Conservation (phyloP, 2,329 filamentous ascomycete species). For the Ustulina deusta region DNA sequence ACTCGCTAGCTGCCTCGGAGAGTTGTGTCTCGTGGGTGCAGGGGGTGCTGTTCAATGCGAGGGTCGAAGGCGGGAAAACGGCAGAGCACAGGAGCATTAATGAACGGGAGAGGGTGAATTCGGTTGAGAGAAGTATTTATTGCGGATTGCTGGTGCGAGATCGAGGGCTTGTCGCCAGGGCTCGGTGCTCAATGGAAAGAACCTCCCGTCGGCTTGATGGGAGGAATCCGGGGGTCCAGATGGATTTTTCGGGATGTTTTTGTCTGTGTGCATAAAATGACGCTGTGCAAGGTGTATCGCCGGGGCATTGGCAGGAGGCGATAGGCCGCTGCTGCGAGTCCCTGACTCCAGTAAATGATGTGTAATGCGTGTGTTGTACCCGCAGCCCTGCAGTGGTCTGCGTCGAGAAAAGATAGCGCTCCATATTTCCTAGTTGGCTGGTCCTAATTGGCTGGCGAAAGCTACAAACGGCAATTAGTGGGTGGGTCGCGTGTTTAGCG, state of each 20-base stretch:
- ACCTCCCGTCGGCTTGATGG: constrained; percentile 34
- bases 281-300: constrained; percentile 37
- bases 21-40: constrained; percentile 28
- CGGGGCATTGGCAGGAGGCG: constrained; percentile 9
- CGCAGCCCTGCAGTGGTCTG: constrained; percentile 11
- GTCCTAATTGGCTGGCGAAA: constrained; percentile 34
- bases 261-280: constrained; percentile 39
- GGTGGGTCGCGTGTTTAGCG: constrained; percentile 18
- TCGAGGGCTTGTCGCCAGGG: constrained; percentile 17
- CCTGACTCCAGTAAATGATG: constrained; percentile 27
- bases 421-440: constrained; percentile 25
- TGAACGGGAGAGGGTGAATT: constrained; percentile 10
- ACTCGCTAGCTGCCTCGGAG: constrained; percentile 9
- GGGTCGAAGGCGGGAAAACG: not conserved
- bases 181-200: constrained; percentile 16
- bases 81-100: constrained; percentile 22
- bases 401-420: constrained; percentile 16
- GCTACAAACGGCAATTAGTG: constrained; percentile 14
- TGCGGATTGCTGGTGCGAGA: constrained; percentile 11
- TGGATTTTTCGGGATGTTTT: constrained; percentile 31
- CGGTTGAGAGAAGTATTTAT: not conserved
- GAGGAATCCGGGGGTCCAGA: constrained; percentile 18
- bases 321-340: not conserved
- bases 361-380: constrained; percentile 1
- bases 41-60: not conserved